Evolutionary conservation across 2,329 filamentous ascomycete species (phyloP).

Genomic region (Xenoacremonium recifei): DNA sequence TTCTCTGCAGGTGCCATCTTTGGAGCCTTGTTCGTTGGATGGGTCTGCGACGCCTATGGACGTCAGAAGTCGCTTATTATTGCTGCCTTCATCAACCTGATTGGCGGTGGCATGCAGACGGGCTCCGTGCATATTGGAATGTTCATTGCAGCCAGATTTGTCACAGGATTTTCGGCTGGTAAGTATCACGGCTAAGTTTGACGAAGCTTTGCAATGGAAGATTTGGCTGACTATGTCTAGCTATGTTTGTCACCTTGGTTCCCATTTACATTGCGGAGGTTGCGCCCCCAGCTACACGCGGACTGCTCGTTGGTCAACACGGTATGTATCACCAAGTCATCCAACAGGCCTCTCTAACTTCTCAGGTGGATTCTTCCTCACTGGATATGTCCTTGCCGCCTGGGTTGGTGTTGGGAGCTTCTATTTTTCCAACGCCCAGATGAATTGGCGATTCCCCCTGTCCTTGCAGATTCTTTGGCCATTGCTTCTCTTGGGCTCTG

Average conservation of each 20-base stretch:
- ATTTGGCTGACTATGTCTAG: too few species aligned
- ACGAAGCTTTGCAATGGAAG: too few species aligned
- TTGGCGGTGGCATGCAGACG: neutral
- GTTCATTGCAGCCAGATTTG: neutral
- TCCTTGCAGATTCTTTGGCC: neutral
- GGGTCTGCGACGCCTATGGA: neutral
- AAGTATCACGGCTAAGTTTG: too few species aligned
- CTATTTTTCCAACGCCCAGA: neutral
- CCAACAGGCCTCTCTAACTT: neutral
- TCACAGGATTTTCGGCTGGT: too few species aligned
- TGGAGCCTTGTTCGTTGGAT: neutral
- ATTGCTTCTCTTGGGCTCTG: neutral
- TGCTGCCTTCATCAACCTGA: neutral
- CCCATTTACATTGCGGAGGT: neutral
- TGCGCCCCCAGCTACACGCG: slow-evolving; percentile 1
- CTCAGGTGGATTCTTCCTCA: neutral
- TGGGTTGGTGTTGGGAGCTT: neutral
- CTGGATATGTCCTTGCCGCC: neutral
- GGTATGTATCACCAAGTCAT: slow-evolving; percentile 1
- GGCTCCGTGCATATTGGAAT: neutral
- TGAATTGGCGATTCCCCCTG: neutral
- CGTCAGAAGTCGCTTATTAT: neutral
- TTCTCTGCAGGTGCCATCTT: neutral
- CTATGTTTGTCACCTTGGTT: too few species aligned
- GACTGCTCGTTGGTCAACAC: slow-evolving; percentile 3